Percentiles rank a stretch among this genome's conserved stretches.
Conservation (phyloP, 2,329 filamentous ascomycete genomes). For the Teratosphaeria gauchensis region DNA sequence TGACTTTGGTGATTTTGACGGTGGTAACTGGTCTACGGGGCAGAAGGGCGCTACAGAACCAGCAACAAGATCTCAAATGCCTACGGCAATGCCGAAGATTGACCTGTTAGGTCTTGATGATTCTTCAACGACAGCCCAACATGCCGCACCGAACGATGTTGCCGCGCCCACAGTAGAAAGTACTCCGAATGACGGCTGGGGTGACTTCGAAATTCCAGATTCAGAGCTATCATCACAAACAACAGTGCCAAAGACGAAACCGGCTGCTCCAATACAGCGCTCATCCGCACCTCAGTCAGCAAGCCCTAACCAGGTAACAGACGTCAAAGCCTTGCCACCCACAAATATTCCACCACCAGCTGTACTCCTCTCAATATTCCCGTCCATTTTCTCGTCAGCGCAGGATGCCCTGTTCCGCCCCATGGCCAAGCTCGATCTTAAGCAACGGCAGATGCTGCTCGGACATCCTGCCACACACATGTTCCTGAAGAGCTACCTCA, state of each 20-base stretch:
- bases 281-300: not conserved
- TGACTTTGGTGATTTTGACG: conserved; percentile 28
- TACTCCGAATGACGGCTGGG: conserved; percentile 25
- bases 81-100: conserved; percentile 9
- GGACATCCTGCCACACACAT: conserved; percentile 48
- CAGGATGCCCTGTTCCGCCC: conserved; percentile 57
- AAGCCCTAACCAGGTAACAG: not conserved
- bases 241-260: not conserved
- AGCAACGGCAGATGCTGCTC: conserved; percentile 55
- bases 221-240: not conserved
- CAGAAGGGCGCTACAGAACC: not conserved
- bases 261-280: not conserved
- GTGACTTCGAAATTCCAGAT: conserved; percentile 30
- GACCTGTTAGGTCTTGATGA: conserved; percentile 23
- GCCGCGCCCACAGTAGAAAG: not conserved
- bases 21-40: not conserved
- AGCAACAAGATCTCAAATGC: not conserved
- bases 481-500: conserved; percentile 56
- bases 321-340: conserved; percentile 44
- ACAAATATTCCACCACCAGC: conserved; percentile 85
- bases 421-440: conserved; percentile 36
- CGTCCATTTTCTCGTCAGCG: conserved; percentile 58
- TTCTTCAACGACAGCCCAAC: conserved; percentile 12
- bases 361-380: conserved; percentile 67
- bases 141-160: not conserved